Conservation (phyloP, 2,329 filamentous ascomycete genomes). For the Geosmithia flava region DNA sequence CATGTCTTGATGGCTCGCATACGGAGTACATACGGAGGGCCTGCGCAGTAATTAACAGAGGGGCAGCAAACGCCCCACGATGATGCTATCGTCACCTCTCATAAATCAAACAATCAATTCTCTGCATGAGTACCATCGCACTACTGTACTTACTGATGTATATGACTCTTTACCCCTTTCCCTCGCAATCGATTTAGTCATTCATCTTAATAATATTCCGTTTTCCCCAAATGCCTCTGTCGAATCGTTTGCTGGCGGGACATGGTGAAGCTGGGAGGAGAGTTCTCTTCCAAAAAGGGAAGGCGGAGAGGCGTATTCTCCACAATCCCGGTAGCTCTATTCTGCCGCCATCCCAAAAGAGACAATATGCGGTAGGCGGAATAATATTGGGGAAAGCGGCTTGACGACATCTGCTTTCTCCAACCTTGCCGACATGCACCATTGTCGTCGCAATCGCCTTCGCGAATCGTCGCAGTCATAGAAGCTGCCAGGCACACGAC, state of each 20-base stretch:
- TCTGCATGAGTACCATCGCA: neutral
- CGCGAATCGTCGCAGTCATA: neutral
- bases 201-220: too few species aligned
- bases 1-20: too few species aligned
- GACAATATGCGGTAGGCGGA: neutral
- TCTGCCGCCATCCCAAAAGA: neutral
- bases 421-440: neutral
- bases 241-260: neutral
- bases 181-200: too few species aligned
- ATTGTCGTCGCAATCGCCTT: neutral
- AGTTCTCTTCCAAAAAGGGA: neutral
- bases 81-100: neutral
- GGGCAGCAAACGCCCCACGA: too few species aligned
- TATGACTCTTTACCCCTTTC: neutral
- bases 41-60: too few species aligned
- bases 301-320: neutral
- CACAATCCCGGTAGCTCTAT: neutral
- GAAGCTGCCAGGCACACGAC: neutral
- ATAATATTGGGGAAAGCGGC: neutral
- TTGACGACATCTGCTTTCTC: neutral
- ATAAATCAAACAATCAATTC: neutral
- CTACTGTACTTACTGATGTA: neutral
- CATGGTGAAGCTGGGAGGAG: neutral
- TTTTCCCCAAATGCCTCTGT: neutral
- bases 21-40: too few species aligned